phyloP scores from a whole-genome alignment of 164 flowering plant species.

The Kalanchoe fedtschenkoi region DNA sequence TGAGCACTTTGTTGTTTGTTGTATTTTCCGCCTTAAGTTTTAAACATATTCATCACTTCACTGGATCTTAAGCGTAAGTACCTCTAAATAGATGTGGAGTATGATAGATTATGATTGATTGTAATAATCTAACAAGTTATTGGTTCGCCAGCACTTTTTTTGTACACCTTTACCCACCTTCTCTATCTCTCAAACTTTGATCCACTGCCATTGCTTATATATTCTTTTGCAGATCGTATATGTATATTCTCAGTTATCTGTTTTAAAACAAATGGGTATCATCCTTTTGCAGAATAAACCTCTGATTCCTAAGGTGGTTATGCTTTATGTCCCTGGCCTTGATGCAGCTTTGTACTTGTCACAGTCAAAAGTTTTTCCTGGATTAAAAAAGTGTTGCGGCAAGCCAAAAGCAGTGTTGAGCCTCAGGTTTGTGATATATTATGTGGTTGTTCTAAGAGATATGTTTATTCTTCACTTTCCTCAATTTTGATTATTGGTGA shows the following conservation, averaged over 20 bases:
- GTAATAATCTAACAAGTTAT: background rate
- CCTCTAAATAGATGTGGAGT: background rate
- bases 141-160: background rate
- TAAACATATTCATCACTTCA: background rate
- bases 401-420: conserved; percentile 78
- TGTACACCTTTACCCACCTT: background rate
- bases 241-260: background rate
- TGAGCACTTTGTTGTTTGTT: background rate
- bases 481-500: conserved; percentile 11
- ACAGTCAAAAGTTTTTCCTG: conserved; percentile 38
- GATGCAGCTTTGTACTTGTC: conserved; percentile 91
- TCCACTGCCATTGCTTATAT: too few relatives aligned
- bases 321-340: conserved; percentile 92
- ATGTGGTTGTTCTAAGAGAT: background rate
- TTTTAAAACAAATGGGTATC: background rate
- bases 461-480: conserved; percentile 7
- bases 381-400: conserved; percentile 64
- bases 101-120: background rate
- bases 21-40: background rate
- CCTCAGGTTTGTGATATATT: conserved; percentile 52
- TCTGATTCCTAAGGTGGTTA: conserved; percentile 82
- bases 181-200: background rate
- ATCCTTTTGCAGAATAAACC: conserved; percentile 84
- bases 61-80: background rate
- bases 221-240: background rate